These are phyloP conservation scores for Triticum monococcum DNA, from an alignment of 176 grass and related monocot species.

Conservation along the genomic window DNA sequence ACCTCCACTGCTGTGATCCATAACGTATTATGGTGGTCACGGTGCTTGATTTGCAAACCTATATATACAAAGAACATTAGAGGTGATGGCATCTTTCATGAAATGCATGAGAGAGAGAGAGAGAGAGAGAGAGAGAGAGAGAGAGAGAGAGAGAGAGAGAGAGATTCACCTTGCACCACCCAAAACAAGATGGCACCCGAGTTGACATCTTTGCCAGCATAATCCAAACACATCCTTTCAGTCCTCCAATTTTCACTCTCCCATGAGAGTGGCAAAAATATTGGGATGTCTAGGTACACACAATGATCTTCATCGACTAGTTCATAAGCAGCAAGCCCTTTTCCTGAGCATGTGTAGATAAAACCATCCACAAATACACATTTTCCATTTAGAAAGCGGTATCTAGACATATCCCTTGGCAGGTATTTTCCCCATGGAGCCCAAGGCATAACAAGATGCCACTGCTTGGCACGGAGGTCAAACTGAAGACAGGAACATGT, in stretches of 20 bases:
- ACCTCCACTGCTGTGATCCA: background rate
- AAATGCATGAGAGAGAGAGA: too few species aligned
- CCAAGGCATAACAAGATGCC: background rate
- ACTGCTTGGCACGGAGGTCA: background rate
- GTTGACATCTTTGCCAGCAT: background rate
- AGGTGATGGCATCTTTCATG: too few species aligned
- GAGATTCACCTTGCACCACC: background rate
- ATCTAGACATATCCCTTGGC: too few species aligned
- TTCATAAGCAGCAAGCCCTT: background rate
- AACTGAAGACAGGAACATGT: background rate
- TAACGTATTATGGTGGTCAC: background rate
- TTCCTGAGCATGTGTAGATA: background rate
- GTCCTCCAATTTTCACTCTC: background rate
- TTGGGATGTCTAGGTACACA: background rate
- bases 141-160: too few species aligned
- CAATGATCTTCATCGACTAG: background rate
- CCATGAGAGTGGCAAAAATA: background rate
- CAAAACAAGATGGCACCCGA: background rate
- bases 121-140: too few species aligned
- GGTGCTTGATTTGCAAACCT: too few species aligned
- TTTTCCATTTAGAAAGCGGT: background rate
- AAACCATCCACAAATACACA: background rate
- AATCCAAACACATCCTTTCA: background rate
- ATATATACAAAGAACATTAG: background rate
- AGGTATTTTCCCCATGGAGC: background rate